These are phyloP conservation scores for Fusarium udum DNA, from an alignment of 2,329 filamentous ascomycete species.

Conservation along the genomic window DNA sequence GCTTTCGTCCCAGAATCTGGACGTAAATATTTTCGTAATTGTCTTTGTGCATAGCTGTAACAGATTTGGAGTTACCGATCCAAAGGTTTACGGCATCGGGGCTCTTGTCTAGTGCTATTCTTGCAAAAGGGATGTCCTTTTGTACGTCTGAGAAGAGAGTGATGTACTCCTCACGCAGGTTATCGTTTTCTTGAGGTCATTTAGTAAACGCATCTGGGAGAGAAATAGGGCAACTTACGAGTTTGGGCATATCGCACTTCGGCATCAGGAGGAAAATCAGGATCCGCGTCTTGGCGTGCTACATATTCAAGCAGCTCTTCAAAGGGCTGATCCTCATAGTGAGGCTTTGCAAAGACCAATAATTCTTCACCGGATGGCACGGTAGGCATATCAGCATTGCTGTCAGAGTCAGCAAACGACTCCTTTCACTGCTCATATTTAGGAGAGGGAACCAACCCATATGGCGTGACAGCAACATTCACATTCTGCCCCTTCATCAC, in stretches of 20 bases:
- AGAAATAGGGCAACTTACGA: slow-evolving; percentile 56
- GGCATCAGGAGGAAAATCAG: slow-evolving; percentile 39
- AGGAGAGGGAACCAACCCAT: slow-evolving; percentile 62
- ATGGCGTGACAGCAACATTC: slow-evolving; percentile 81
- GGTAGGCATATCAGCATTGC: slow-evolving; percentile 52
- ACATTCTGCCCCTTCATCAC: slow-evolving; percentile 66
- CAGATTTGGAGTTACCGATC: slow-evolving; percentile 77
- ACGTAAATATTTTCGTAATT: slow-evolving; percentile 89
- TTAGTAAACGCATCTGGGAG: not conserved
- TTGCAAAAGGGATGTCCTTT: slow-evolving; percentile 73
- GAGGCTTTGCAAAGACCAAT: slow-evolving; percentile 74
- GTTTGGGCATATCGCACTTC: slow-evolving; percentile 80
- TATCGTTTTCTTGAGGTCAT: slow-evolving; percentile 74
- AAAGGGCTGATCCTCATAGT: slow-evolving; percentile 73
- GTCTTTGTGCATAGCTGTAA: slow-evolving; percentile 81
- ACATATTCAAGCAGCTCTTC: slow-evolving; percentile 69
- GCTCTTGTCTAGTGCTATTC: slow-evolving; percentile 70
- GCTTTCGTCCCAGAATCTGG: slow-evolving; percentile 76
- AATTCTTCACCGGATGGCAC: slow-evolving; percentile 41
- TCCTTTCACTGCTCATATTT: not conserved
- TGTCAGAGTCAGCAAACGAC: slow-evolving; percentile 20
- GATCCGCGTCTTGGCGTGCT: slow-evolving; percentile 62
- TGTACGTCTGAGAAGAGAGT: slow-evolving; percentile 71
- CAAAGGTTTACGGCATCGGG: slow-evolving; percentile 86
- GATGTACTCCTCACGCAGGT: slow-evolving; percentile 77